Evolutionary conservation across 495 filamentous ascomycete species (phyloP), one percentile per base, ranked within the genome.

Genomic region (Annulohypoxylon nitens): DNA sequence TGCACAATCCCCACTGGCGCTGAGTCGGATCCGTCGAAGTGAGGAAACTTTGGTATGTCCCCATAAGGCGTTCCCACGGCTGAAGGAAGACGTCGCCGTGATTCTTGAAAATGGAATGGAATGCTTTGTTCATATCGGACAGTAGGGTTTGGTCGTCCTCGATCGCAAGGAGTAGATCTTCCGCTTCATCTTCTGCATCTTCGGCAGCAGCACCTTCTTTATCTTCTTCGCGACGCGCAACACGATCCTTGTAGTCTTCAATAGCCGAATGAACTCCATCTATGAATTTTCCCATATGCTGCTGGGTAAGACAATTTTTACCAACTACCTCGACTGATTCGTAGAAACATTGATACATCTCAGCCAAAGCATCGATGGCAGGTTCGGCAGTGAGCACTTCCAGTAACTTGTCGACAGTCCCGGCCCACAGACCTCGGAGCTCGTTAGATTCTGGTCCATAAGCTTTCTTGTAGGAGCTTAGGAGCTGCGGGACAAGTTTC

Each of bases 261-360:
- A 99, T 87, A 2, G 95, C 93, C 2, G 90, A 93, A 73, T 91
- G 87, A 23, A 93, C 93, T 0, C 90, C 91, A 67, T 92, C 88
- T 70, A 98, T 95, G 82, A 98, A 99, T 14, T 88, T 88, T 41
- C 85, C 82, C 93, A 98, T 93, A 78, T 97, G 90, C 48, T 90
- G 85, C 53, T 85, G 84, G 25, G 84, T 93, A 12, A 99, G 87
- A 77, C 90, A 94, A 73, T 92, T 88, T 81, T 92, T 91, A 64
- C 94, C 95, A 67, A 97, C 89, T 6, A 97, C 93, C 82, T 98
- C 96, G 16, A 99, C 93, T 6, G 93, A 97, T 81, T 99, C 97
- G 80, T 99, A 99, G 85, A 98, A 98, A 86, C 96, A 98, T 81
- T 98, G 95, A 79, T 98, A 99, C 93, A 99, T 97, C 83, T 98